Conservation (phyloP, 352 stramenopile species). For the Achlya hypogyna region DNA sequence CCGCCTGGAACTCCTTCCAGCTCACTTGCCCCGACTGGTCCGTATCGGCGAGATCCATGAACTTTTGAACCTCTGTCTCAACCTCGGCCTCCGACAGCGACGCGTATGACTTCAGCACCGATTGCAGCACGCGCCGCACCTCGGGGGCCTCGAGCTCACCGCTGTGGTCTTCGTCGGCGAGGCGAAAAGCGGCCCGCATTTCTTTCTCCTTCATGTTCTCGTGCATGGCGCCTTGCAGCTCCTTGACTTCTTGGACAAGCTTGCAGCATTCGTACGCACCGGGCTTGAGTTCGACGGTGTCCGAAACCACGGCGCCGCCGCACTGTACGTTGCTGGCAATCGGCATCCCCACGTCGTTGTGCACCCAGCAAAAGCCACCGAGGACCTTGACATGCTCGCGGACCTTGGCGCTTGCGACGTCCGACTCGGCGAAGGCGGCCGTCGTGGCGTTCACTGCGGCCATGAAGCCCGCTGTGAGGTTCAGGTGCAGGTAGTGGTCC, state of each 20-base stretch:
- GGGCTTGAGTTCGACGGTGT: constrained; percentile 28
- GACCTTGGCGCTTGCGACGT: constrained; percentile 37
- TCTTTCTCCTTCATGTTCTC: constrained; percentile 83
- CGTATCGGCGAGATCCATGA: constrained; percentile 66
- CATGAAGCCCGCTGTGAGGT: constrained; percentile 79
- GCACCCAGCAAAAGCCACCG: constrained; percentile 73
- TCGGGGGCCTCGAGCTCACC: constrained; percentile 70
- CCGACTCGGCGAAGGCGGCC: constrained; percentile 45
- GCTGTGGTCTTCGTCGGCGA: constrained; percentile 63
- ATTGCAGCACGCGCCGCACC: constrained; percentile 56
- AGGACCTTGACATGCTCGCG: constrained; percentile 77
- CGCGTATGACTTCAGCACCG: constrained; percentile 32
- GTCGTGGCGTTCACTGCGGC: constrained; percentile 59
- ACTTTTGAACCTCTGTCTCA: constrained; percentile 54
- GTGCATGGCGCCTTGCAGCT: constrained; percentile 56
- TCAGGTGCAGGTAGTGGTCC: constrained; percentile 78
- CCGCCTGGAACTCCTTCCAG: constrained; percentile 81
- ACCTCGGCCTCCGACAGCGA: constrained; percentile 48
- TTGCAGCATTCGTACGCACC: constrained; percentile 46
- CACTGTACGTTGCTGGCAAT: constrained; percentile 32
- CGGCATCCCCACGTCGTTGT: constrained; percentile 70
- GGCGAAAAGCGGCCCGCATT: constrained; percentile 62
- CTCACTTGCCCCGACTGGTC: constrained; percentile 70
- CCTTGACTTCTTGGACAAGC: constrained; percentile 53
- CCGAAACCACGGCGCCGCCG: constrained; percentile 32